Percentiles rank a stretch among this genome's conserved stretches.
phyloP scores from a whole-genome alignment of 1,284 basidiomycete species.

The Phellopilus nigrolimitatus region DNA sequence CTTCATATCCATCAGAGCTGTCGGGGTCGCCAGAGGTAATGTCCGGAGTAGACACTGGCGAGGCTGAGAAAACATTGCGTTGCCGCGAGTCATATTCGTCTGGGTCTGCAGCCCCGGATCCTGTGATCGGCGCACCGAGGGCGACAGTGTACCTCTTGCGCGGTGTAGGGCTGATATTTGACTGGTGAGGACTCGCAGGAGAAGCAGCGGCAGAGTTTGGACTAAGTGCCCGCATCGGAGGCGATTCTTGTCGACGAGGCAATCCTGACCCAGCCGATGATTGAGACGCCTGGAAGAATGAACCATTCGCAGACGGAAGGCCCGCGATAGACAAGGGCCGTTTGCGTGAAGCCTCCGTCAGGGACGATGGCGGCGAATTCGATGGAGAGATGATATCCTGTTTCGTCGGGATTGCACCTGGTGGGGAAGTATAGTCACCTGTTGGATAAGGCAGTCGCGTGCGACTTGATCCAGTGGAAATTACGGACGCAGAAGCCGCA shows the following conservation, averaged over 20 bases:
- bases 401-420: slow-evolving; percentile 31
- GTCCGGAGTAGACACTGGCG: slow-evolving; percentile 33
- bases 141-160: slow-evolving; percentile 80
- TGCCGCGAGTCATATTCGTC: slow-evolving; percentile 29
- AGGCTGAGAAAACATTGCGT: slow-evolving; percentile 33
- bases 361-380: slow-evolving; percentile 52
- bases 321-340: slow-evolving; percentile 30
- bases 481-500: slow-evolving; percentile 35
- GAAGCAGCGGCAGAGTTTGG: slow-evolving; percentile 29
- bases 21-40: slow-evolving; percentile 29
- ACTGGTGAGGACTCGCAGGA: slow-evolving; percentile 28
- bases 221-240: slow-evolving; percentile 11
- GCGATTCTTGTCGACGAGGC: slow-evolving; percentile 22
- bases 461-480: slow-evolving; percentile 31
- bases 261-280: slow-evolving; percentile 11
- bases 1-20: slow-evolving; percentile 31
- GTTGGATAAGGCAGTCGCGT: slow-evolving; percentile 73
- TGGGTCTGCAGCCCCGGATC: slow-evolving; percentile 35
- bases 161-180: slow-evolving; percentile 52
- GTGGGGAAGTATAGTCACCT: slow-evolving; percentile 70
- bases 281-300: slow-evolving; percentile 13
- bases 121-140: slow-evolving; percentile 61
- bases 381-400: slow-evolving; percentile 55
- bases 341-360: slow-evolving; percentile 29
- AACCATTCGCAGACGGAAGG: slow-evolving; percentile 21